Percentiles rank a stretch among this genome's conserved stretches.
Conservation (phyloP, 805 yeast genomes). For the Ogataea nitratoaversa region DNA sequence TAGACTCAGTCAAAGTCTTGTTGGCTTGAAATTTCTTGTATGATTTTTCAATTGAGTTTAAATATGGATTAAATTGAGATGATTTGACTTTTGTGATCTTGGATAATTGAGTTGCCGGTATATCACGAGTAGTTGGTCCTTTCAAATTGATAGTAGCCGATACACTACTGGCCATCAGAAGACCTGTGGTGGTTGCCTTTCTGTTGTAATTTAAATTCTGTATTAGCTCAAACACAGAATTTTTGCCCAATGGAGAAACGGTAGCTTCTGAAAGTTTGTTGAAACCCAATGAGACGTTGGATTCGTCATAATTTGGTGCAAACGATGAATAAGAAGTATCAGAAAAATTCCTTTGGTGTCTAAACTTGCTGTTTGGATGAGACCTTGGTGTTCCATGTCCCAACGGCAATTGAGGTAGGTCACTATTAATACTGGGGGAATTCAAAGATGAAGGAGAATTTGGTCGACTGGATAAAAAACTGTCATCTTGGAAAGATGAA, state of each 20-base stretch:
- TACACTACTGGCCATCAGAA: slow-evolving; percentile 26
- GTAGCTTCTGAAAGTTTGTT: slow-evolving; percentile 36
- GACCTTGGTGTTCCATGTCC: slow-evolving; percentile 4
- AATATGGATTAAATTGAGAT: slow-evolving; percentile 40
- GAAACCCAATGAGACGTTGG: slow-evolving; percentile 34
- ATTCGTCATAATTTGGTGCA: slow-evolving; percentile 32
- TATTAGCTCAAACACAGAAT: slow-evolving; percentile 74
- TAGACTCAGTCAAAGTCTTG: slow-evolving; percentile 39
- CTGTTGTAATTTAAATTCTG: slow-evolving; percentile 47
- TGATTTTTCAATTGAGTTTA: slow-evolving; percentile 39
- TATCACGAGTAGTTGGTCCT: slow-evolving; percentile 76
- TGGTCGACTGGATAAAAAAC: slow-evolving; percentile 4
- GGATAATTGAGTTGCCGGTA: slow-evolving; percentile 72
- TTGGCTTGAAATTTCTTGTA: slow-evolving; percentile 41
- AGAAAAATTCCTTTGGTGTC: slow-evolving; percentile 21
- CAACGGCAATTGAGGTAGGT: slow-evolving; percentile 5
- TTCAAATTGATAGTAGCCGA: slow-evolving; percentile 45
- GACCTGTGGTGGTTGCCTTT: slow-evolving; percentile 27
- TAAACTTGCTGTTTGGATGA: slow-evolving; percentile 3
- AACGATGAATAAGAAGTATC: slow-evolving; percentile 24
- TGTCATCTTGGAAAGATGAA: not conserved
- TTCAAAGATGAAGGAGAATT: slow-evolving; percentile 6
- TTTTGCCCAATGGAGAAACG: slow-evolving; percentile 61
- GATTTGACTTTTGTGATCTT: slow-evolving; percentile 44
- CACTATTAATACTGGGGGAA: slow-evolving; percentile 17